Conservation (phyloP, 176 grass and related monocot genomes). For the Paspalum vaginatum region DNA sequence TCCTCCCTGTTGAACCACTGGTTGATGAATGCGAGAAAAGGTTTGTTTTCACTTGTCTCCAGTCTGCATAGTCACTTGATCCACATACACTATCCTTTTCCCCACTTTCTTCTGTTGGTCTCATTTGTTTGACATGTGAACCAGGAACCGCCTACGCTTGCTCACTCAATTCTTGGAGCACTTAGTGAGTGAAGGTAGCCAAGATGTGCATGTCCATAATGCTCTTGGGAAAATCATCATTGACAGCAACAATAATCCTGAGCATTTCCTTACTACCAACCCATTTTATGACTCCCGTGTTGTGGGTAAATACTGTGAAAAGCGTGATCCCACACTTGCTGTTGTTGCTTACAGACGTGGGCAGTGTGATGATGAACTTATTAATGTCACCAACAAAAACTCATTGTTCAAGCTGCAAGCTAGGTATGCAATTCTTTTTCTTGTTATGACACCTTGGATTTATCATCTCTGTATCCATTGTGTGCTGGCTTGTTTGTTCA, state of each 20-base stretch:
- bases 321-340: constrained; percentile 90
- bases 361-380: constrained; percentile 93
- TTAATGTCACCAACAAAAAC: constrained; percentile 90
- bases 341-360: constrained; percentile 94
- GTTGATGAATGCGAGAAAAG: constrained; percentile 98
- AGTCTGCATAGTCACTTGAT: not conserved
- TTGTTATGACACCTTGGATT: not conserved
- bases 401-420: constrained; percentile 96
- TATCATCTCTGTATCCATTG: not conserved
- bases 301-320: constrained; percentile 96
- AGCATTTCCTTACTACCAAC: constrained; percentile 94
- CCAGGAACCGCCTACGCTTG: constrained; percentile 74
- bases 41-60: constrained; percentile 25
- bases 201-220: constrained; percentile 97
- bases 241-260: constrained; percentile 94
- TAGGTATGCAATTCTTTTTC: constrained; percentile 58
- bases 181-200: constrained; percentile 24
- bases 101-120: not conserved
- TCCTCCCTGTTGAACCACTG: constrained; percentile 90
- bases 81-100: not conserved
- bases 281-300: constrained; percentile 97
- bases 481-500: constrained; percentile 11
- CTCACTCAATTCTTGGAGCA: constrained; percentile 92
- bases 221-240: constrained; percentile 96
- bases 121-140: constrained; percentile 40